Base-by-base conservation (phyloP, 768 basidiomycete genomes). In the Astraeus odoratus region DNA sequence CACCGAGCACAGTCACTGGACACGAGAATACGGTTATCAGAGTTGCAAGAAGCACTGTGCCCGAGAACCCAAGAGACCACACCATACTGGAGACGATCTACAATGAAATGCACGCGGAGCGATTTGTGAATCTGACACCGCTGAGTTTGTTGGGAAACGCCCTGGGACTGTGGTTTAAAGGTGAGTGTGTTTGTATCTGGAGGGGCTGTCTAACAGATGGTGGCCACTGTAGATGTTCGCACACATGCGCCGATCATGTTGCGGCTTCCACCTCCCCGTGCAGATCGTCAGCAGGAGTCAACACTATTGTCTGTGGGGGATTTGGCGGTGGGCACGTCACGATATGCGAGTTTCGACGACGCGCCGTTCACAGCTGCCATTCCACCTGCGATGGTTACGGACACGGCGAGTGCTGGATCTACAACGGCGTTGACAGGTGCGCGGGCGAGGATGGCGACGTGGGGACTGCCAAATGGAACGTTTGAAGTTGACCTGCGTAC, bases 91-190 rank as follows among this genome's bases (percentile, higher is more conserved):
- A 81, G 52, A 64, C 63, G 36, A 80, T 86, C 9, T 87, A 85
- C 65, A 71, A 66, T 16, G 78, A 81, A 51, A 80, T 83, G 77
- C 80, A 86, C 22, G 75, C 75, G 5, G 68, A 76, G 12, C 67
- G 82, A 27, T 86, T 83, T 53, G 79, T 88, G 54, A 86, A 86
- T 56, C 61, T 75, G 2, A 64, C 76, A 19, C 84, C 85, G 2
- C 57, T 86, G 13, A 78, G 81, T 1, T 51, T 86, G 33, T 61
- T 88, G 40, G 65, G 71, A 12, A 81, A 79, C 50, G 67, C 70
- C 7, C 59, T 87, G 15, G 72, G 74, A 12, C 55, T 77, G 44
- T 74, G 83, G 63, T 83, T 88, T 55, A 73, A 70, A 63, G 79
- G 85, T 80, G 47, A 49, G 67, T 58, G 15, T 29, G 27, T 8